Evolutionary conservation across 176 grass and related monocot species (phyloP).

Genomic region (Oryza coarctata): DNA sequence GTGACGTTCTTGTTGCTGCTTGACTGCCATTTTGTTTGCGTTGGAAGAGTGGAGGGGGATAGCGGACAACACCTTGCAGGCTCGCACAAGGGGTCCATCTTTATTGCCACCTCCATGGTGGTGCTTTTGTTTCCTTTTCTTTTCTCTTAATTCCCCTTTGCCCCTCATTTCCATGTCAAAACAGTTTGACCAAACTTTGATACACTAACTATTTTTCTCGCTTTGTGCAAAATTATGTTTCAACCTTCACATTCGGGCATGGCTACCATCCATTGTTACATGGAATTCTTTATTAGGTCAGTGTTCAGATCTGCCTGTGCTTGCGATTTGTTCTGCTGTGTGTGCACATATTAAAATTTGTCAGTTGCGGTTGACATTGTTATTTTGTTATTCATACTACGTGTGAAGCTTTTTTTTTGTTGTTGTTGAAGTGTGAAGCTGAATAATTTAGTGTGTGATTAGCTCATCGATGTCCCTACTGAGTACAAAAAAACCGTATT

Average conservation of each 20-base stretch:
- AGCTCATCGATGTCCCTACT: not conserved
- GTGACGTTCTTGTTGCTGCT: slow-evolving; percentile 18
- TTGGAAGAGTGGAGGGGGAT: slow-evolving; percentile 43
- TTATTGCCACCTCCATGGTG: slow-evolving; percentile 44
- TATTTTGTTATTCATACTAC: slow-evolving; percentile 4
- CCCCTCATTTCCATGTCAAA: slow-evolving; percentile 55
- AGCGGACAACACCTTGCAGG: slow-evolving; percentile 14
- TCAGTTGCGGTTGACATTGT: slow-evolving; percentile 15
- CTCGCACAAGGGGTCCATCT: slow-evolving; percentile 10
- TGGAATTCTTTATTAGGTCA: not conserved
- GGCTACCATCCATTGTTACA: not conserved
- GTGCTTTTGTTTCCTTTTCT: slow-evolving; percentile 5
- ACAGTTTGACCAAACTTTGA: slow-evolving; percentile 34
- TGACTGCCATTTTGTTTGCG: slow-evolving; percentile 50
- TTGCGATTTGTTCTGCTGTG: not conserved
- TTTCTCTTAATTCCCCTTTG: not conserved
- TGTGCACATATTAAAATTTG: not conserved
- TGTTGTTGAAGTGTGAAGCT: slow-evolving; percentile 5
- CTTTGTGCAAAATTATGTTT: not conserved
- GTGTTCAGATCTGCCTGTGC: not conserved
- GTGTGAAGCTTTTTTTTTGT: slow-evolving; percentile 1
- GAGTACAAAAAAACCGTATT: not conserved
- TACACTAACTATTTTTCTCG: slow-evolving; percentile 24
- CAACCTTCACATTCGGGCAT: not conserved
- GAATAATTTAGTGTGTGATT: not conserved